phyloP scores from a whole-genome alignment of 1,139 yeast genomes.

The Suhomyces kunorum region DNA sequence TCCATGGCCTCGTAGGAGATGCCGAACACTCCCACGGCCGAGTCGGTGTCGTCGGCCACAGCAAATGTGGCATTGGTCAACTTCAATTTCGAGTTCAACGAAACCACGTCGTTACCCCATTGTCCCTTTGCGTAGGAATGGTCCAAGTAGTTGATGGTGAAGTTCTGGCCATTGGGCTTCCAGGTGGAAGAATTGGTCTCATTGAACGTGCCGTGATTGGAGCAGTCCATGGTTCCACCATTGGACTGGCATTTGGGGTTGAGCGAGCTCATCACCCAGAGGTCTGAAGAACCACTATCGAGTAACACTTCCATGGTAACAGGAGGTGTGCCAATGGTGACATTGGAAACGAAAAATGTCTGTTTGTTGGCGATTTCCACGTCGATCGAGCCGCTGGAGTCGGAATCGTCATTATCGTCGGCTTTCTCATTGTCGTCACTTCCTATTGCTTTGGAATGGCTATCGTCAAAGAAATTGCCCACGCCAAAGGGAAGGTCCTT shows the following conservation, averaged over 20 bases:
- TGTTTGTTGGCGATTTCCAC: conserved; percentile 16
- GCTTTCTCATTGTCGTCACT: background rate
- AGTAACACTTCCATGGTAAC: conserved; percentile 41
- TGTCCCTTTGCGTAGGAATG: conserved; percentile 18
- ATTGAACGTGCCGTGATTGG: conserved; percentile 14
- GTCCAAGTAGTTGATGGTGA: conserved; percentile 21
- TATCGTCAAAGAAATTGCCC: background rate
- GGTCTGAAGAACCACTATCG: conserved; percentile 26
- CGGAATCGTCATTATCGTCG: background rate
- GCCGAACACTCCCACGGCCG: conserved; percentile 23
- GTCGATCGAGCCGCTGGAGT: background rate
- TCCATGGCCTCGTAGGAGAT: conserved; percentile 5
- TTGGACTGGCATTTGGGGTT: conserved; percentile 1
- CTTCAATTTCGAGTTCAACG: conserved; percentile 12
- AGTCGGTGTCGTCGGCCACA: conserved; percentile 21
- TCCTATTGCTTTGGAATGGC: conserved; percentile 1
- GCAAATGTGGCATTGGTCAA: conserved; percentile 27
- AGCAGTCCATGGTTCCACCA: conserved; percentile 4
- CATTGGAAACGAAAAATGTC: conserved; percentile 35
- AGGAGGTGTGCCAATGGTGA: conserved; percentile 57
- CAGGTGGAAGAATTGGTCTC: conserved; percentile 11
- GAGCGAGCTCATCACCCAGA: conserved; percentile 17
- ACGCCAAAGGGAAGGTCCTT: conserved; percentile 1
- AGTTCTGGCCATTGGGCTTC: conserved; percentile 19
- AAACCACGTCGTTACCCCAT: conserved; percentile 21